Evolutionary conservation across 2,329 filamentous ascomycete species (phyloP).

Genomic region (Fusarium bactridioides): DNA sequence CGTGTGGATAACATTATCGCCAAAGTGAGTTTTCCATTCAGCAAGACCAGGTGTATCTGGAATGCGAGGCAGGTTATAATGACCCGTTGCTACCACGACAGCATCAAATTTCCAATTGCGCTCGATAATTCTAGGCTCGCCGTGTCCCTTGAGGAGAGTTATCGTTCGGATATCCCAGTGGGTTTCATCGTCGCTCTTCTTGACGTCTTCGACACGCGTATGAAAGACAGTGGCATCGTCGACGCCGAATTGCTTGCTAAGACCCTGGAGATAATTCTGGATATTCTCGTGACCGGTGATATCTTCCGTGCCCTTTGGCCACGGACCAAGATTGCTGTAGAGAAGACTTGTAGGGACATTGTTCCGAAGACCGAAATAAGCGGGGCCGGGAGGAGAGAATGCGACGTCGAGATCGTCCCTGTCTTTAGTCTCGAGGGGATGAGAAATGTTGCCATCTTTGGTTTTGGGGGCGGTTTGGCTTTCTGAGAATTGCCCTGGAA

Average conservation of each 20-base stretch:
- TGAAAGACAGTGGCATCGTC: conserved; percentile 60
- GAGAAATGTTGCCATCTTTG: not conserved
- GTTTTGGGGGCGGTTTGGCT: accelerated
- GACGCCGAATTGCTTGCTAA: conserved; percentile 59
- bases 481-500: conserved; percentile 8
- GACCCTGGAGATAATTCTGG: conserved; percentile 68
- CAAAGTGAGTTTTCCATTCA: conserved; percentile 63
- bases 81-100: conserved; percentile 71
- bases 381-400: conserved; percentile 52
- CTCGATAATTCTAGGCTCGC: conserved; percentile 41
- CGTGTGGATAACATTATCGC: conserved; percentile 67
- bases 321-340: conserved; percentile 54
- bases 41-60: conserved; percentile 67
- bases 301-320: conserved; percentile 67
- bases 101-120: conserved; percentile 63
- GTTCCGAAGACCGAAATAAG: conserved; percentile 69
- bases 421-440: not conserved
- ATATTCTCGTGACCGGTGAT: conserved; percentile 65
- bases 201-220: conserved; percentile 63
- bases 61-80: conserved; percentile 70
- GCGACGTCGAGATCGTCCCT: conserved; percentile 1
- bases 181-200: conserved; percentile 51
- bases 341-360: conserved; percentile 74
- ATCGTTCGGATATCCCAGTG: conserved; percentile 62
- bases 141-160: conserved; percentile 46